Conservation (phyloP, 805 yeast species). For the Saccharomycopsis javanensis region DNA sequence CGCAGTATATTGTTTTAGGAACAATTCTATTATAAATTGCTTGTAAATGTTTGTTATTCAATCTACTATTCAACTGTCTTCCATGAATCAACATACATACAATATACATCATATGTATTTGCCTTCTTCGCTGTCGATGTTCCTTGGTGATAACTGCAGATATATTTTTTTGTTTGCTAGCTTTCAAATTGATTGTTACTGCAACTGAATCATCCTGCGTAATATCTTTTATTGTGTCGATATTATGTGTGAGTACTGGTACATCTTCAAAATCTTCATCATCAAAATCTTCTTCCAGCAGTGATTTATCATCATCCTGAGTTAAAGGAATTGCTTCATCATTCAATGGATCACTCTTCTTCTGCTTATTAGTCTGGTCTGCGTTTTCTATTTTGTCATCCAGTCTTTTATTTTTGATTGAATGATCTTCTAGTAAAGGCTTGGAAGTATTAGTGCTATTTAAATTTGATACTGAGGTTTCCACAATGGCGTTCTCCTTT, state of each 20-base stretch:
- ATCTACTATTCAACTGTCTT: slow-evolving; percentile 62
- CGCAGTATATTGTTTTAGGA: slow-evolving; percentile 36
- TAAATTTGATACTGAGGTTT: too few relatives aligned
- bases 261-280: slow-evolving; percentile 18
- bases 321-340: neutral
- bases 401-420: neutral
- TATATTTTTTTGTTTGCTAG: neutral
- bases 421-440: too few relatives aligned
- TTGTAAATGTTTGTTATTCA: slow-evolving; percentile 40
- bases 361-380: neutral
- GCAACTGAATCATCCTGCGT: neutral
- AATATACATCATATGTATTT: slow-evolving; percentile 50
- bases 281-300: slow-evolving; percentile 13
- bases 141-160: slow-evolving; percentile 35
- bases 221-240: neutral
- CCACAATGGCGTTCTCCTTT: too few relatives aligned
- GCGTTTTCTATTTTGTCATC: neutral
- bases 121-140: slow-evolving; percentile 43
- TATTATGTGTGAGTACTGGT: slow-evolving; percentile 1
- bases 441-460: too few relatives aligned
- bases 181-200: neutral
- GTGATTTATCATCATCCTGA: neutral
- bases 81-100: slow-evolving; percentile 60
- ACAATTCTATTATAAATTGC: slow-evolving; percentile 34
- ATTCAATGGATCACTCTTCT: neutral